Evolutionary conservation across 163 green algal genomes (phyloP), one percentile per base, ranked within the genome.

Genomic region (Coccomyxa subellipsoidea): DNA sequence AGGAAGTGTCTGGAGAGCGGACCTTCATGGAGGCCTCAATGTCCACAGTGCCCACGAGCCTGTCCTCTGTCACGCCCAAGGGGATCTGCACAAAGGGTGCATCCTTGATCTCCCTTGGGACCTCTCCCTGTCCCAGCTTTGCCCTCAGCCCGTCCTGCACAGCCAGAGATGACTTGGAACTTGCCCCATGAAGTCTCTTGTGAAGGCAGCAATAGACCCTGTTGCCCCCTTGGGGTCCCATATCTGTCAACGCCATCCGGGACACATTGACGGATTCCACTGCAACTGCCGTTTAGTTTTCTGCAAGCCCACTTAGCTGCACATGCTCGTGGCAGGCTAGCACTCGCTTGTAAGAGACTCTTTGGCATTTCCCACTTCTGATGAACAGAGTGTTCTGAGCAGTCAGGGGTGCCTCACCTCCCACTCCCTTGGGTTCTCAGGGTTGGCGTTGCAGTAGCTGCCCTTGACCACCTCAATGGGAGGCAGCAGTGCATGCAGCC

Each of bases 21-120:
- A 95, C 93, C 90, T 98, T 97, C 91, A 99, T 98, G 76, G 94
- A 98, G 35, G 95, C 94, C 87, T 99, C 97, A 78, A 99, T 98
- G 89, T 99, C 97, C 29, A 99, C 97, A 4, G 97, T 99, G 81
- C 97, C 97, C 79, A 99, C 93, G 73, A 99, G 90, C 0, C 97
- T 90, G 88, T 99, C 97, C 91, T 99, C 97, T 2, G 97, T 99
- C n/a, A 99, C 95, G 0, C 97, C 97, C 75, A 99, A 90, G 1
- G 97, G 97, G 76, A 99, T 97, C 88, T 99, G 97, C 54, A 98
- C 92, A 88, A 98, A 99, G 2, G 96, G 95, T 4, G 95, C 91
- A 34, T 94, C 90, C 8, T 89, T 87, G 21, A 98, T 87, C 29
- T 85, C 81, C 36, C 89, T 93, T 9, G 85, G 84, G 25, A 7